Evolutionary conservation across 345 rosid genomes (phyloP), one percentile per base, ranked within the genome.

Genomic region (Bruguiera sexangula): DNA sequence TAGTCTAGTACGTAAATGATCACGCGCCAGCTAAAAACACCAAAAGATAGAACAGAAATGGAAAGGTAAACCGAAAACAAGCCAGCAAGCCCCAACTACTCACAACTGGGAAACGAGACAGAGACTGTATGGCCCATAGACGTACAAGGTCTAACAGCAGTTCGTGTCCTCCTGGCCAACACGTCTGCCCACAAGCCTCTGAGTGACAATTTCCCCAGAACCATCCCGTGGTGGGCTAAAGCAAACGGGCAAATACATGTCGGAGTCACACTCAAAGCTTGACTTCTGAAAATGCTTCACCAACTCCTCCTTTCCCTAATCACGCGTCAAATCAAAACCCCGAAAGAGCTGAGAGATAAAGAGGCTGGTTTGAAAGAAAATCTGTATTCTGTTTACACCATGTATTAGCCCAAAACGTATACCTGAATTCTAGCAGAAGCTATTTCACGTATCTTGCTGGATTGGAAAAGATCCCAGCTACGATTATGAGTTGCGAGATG

Each of bases 391-490:
- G 15, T 39, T 8, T 22, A 13, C 29, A 55, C 4, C 59, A 0
- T 2, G 2, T 43, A 24, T 24, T 56, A 24, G 13, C 16, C 11
- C n/a, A n/a, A 4, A 43, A 66, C 16, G 27, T 18, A 66, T 56
- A 85, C 96, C 91, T 93, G 96, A 26, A 90, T 73, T 76, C 79
- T 85, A 30, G 98, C 98, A 32, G 58, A 65, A 26, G 83, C 78
- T 34, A 88, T 69, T 64, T 86, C 80, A 22, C 86, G 70, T 1
- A 77, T 74, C 75, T 93, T 93, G 58, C 3, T 69, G 18, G 96
- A 88, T 2, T 59, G 18, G 55, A 82, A 87, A 61, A 21, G 76
- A 10, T 65, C 59, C 98, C 98, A 93, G 6, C 54, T 53, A 70
- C 62, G 79, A 22, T 73, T 16, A 36, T 85, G 65, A n/a, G 78